These are phyloP conservation scores for Selaginella tamariscina DNA, from an alignment of 75 land plant genomes.

Conservation along the genomic window DNA sequence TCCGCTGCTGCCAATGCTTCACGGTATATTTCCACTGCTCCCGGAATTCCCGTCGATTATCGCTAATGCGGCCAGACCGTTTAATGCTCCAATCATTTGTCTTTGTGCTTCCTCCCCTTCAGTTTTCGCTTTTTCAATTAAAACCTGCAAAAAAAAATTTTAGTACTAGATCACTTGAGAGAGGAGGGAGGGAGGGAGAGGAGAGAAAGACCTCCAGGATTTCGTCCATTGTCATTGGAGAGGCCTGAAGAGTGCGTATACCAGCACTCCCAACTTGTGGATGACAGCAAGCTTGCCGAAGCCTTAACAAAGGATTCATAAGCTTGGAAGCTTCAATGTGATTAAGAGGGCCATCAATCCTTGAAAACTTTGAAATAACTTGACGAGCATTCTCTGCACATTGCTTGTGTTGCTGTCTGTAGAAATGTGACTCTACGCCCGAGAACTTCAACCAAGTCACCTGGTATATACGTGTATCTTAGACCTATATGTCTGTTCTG, in stretches of 20 bases:
- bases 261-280: conserved; percentile 99
- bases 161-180: background rate
- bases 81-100: conserved; percentile 54
- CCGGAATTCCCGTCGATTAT: conserved; percentile 43
- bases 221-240: conserved; percentile 96
- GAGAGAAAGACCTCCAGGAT: conserved; percentile 46
- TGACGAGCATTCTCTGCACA: conserved; percentile 62
- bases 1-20: conserved; percentile 62
- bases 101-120: conserved; percentile 98
- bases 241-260: conserved; percentile 66
- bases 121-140: conserved; percentile 64
- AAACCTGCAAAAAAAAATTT: conserved; percentile 40
- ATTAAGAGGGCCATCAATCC: conserved; percentile 41
- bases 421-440: conserved; percentile 87
- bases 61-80: conserved; percentile 89
- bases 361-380: conserved; percentile 43
- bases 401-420: conserved; percentile 83
- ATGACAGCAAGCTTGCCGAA: conserved; percentile 97
- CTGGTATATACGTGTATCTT: too few species aligned
- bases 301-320: conserved; percentile 61
- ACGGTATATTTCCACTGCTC: conserved; percentile 59
- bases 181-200: too few species aligned
- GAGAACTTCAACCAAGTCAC: conserved; percentile 84
- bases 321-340: conserved; percentile 71
- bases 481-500: too few species aligned